These are phyloP conservation scores for Xylaria sp. DNA, from an alignment of 2,329 filamentous ascomycete species.

Conservation along the genomic window DNA sequence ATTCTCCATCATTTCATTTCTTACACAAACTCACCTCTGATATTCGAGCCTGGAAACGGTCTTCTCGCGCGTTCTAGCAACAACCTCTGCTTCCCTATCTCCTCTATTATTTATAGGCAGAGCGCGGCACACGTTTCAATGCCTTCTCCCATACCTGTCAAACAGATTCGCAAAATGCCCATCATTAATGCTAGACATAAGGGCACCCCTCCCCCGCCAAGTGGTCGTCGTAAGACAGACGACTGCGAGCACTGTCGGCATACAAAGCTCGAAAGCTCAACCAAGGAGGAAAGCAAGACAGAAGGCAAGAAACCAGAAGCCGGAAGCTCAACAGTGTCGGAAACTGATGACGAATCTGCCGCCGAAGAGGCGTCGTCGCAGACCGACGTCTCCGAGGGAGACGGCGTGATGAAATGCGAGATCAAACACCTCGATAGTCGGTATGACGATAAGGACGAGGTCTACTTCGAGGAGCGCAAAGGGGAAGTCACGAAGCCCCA, in stretches of 20 bases:
- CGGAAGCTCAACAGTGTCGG: constrained; percentile 4
- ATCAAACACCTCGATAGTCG: constrained; percentile 46
- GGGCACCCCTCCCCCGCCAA: background rate
- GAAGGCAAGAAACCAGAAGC: background rate
- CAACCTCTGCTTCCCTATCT: background rate
- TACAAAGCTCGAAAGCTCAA: background rate
- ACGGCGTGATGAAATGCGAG: constrained; percentile 47
- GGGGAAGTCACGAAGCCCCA: constrained; percentile 41
- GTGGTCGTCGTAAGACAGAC: background rate
- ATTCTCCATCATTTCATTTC: too few species aligned
- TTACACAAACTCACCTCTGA: too few species aligned
- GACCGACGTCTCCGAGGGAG: background rate
- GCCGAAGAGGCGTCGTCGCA: constrained; percentile 6
- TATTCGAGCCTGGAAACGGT: too few species aligned
- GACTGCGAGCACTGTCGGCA: background rate
- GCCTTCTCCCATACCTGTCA: background rate
- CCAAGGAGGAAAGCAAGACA: background rate
- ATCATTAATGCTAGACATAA: background rate
- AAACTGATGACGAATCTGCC: background rate
- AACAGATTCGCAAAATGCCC: background rate
- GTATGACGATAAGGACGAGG: constrained; percentile 46
- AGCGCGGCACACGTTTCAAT: background rate
- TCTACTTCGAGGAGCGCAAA: constrained; percentile 46
- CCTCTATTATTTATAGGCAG: constrained; percentile 1
- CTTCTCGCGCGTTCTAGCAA: too few species aligned